Evolutionary conservation across 2,329 filamentous ascomycete genomes (phyloP), one percentile per base, ranked within the genome.

Genomic region (Ophiostoma piceae): DNA sequence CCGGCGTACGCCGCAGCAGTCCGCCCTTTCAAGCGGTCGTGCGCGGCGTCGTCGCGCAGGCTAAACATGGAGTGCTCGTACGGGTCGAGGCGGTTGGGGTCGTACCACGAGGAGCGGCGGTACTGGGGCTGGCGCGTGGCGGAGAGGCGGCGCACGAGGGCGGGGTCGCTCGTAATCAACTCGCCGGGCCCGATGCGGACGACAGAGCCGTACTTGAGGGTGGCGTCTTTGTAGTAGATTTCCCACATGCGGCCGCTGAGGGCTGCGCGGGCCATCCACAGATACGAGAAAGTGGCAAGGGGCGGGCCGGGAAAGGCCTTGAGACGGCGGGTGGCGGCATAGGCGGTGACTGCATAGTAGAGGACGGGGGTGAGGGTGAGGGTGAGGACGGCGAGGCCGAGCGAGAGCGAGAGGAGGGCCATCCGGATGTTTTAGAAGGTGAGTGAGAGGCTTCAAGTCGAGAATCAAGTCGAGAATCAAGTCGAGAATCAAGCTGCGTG

Each of bases 41-140:
- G 77, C 22, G 60, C 64, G 9, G 70, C 73, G 43, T 73, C 74
- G 70, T 77, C 73, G 16, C 73, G 69, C 32, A 81, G 77, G 29
- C 79, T 84, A 73, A 87, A 80, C 70, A 86, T 79, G 72, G 81
- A 82, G 75, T 84, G 79, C 37, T 79, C 76, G 54, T 81, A 79
- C 1, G 82, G 80, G 73, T 86, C 81, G 67, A 85, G 76, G n/a
- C 79, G 78, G 73, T 81, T 78, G n/a, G 78, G 78, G 71, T 80
- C 79, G 76, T 83, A 83, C 79, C 80, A 83, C 1, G 71, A 70
- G 9, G 76, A 76, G 16, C 77, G 75, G 11, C 68, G 71, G 73
- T 79, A 80, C 67, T 72, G 70, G 4, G 62, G 67, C 14, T 71
- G 69, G 35, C 77, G 75, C 3, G 75, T 76, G 16, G 73, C 75